These are phyloP conservation scores for Artemisia tridentata DNA, from an alignment of 129 eudicot species.

Conservation along the genomic window DNA sequence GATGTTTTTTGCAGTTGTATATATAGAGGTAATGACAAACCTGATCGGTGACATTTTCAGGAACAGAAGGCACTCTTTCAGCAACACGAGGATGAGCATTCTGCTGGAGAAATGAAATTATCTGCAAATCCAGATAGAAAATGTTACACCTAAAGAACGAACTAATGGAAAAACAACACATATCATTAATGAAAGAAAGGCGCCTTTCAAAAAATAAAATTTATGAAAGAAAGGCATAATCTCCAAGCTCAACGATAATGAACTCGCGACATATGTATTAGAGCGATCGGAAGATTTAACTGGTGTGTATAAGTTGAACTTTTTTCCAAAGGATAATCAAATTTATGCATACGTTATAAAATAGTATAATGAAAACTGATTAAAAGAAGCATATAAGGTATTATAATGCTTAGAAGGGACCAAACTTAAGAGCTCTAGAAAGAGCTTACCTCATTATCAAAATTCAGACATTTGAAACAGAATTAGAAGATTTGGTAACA, in stretches of 20 bases:
- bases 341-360: neutral
- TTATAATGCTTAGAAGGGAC: neutral
- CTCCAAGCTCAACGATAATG: neutral
- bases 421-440: neutral
- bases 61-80: conserved; percentile 78
- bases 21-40: conserved; percentile 31
- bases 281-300: neutral
- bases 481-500: neutral
- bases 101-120: conserved; percentile 88
- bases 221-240: neutral
- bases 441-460: neutral
- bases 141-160: conserved; percentile 13
- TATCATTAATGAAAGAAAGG: neutral
- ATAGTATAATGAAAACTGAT: neutral
- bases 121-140: conserved; percentile 51
- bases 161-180: neutral
- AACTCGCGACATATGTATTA: neutral
- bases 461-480: neutral
- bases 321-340: neutral
- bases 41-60: conserved; percentile 98
- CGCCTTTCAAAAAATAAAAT: too few species aligned
- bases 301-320: too few species aligned
- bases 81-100: conserved; percentile 98
- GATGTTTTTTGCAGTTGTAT: neutral
- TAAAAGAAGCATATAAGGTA: neutral